phyloP scores from a whole-genome alignment of 1,284 basidiomycete species.

The Cryptococcus maquisensis region DNA sequence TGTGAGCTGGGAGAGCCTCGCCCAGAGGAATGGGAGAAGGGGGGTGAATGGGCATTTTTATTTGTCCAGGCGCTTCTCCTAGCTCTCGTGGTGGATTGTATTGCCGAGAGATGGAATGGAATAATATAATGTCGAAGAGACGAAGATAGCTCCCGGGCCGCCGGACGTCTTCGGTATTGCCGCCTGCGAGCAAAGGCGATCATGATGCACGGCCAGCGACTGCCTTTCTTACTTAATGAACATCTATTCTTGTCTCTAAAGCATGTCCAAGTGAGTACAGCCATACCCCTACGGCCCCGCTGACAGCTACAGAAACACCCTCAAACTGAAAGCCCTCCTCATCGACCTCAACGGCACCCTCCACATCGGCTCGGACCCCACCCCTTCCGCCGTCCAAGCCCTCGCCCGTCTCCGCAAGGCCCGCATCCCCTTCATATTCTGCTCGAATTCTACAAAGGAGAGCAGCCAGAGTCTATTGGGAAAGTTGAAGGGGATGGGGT shows the following conservation, averaged over 20 bases:
- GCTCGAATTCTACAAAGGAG: conserved; percentile 55
- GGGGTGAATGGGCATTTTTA: neutral
- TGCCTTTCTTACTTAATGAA: neutral
- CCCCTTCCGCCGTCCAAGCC: conserved; percentile 55
- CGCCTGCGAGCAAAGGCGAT: neutral
- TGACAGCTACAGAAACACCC: conserved; percentile 1
- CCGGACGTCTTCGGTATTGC: neutral
- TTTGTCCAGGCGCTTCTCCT: neutral
- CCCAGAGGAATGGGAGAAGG: too few species aligned
- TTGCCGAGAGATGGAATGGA: neutral
- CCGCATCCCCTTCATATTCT: conserved; percentile 57
- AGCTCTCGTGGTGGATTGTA: neutral
- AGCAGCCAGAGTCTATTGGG: conserved; percentile 52
- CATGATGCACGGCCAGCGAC: neutral
- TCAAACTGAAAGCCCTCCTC: conserved; percentile 53
- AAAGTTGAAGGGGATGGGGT: conserved; percentile 55
- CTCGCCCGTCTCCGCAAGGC: conserved; percentile 53
- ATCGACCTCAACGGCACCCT: conserved; percentile 68
- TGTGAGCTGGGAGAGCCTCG: too few species aligned
- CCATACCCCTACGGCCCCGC: too few species aligned
- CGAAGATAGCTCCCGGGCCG: neutral
- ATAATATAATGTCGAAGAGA: neutral
- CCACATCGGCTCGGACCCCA: conserved; percentile 57
- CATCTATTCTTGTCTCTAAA: neutral
- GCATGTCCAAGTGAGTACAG: too few species aligned